Percentiles rank a stretch among this genome's conserved stretches.
phyloP scores from a whole-genome alignment of 805 yeast genomes.

The Torulaspora microellipsoides region DNA sequence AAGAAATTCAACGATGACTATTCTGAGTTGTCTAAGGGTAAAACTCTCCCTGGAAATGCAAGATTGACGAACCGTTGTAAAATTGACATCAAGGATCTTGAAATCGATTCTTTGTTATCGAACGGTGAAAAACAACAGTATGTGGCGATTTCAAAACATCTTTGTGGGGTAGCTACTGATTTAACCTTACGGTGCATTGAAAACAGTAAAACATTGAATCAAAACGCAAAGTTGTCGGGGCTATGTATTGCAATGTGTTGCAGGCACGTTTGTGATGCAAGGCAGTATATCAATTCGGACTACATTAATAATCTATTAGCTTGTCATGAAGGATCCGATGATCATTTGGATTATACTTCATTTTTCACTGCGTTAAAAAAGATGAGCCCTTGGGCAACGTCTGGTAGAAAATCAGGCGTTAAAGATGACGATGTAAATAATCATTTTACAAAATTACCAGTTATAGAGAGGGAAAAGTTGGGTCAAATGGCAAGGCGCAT shows the following conservation, averaged over 20 bases:
- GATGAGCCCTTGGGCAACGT: constrained; percentile 86
- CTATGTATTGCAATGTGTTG: constrained; percentile 89
- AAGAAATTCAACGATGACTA: constrained; percentile 56
- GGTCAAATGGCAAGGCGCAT: constrained; percentile 70
- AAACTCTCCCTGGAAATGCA: constrained; percentile 26
- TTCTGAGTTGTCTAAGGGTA: constrained; percentile 5
- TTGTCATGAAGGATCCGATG: constrained; percentile 24
- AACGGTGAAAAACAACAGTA: constrained; percentile 9
- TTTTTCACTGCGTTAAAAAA: constrained; percentile 51
- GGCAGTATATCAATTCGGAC: constrained; percentile 32
- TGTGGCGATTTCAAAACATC: constrained; percentile 77
- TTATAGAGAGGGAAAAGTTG: constrained; percentile 48
- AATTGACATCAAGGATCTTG: constrained; percentile 76
- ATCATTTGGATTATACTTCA: constrained; percentile 17
- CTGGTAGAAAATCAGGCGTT: constrained; percentile 49
- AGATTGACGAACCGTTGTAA: constrained; percentile 29
- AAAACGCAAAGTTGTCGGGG: constrained; percentile 40
- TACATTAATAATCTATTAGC: constrained; percentile 36
- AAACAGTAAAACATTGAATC: constrained; percentile 31
- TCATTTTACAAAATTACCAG: constrained; percentile 45
- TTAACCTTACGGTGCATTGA: constrained; percentile 64
- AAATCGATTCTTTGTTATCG: constrained; percentile 43
- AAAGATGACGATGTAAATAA: constrained; percentile 33
- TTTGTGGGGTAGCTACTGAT: constrained; percentile 94
- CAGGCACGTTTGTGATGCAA: constrained; percentile 74